Evolutionary conservation across 208 protist species (phyloP), one percentile per base, ranked within the genome.

Genomic region (Acanthamoeba comandoni): DNA sequence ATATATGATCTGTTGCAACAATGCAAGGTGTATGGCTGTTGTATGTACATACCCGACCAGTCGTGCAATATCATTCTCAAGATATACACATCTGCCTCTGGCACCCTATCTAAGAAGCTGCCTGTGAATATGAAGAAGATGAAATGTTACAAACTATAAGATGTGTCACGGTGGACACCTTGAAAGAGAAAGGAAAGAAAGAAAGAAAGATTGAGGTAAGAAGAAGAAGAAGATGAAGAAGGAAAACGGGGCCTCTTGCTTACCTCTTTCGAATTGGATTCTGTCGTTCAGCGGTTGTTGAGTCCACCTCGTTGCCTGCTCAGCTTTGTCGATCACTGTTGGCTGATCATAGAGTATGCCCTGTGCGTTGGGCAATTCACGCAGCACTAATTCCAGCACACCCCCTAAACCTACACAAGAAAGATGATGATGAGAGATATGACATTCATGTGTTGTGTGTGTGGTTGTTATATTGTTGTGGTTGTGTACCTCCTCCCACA

Each of bases 1-100:
- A n/a, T n/a, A n/a, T n/a, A n/a, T n/a, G n/a, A n/a, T n/a, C n/a
- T n/a, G n/a, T n/a, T n/a, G n/a, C n/a, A n/a, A n/a, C n/a, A n/a
- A n/a, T n/a, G n/a, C n/a, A n/a, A n/a, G n/a, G n/a, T n/a, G n/a
- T n/a, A n/a, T n/a, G n/a, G n/a, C n/a, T n/a, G n/a, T n/a, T n/a
- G n/a, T n/a, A n/a, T n/a, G n/a, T n/a, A n/a, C n/a, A 39, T 85
- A 85, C 75, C 75, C 8, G 75, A 43, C 80, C 80, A 89, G n/a
- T 89, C 80, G 60, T 89, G 80, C 15, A 89, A 43, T 39, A 89
- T 89, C 80, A 89, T 89, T 4, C 80, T 12, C 55, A 89, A 53
- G 43, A 89, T 51, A n/a, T 89, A 89, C 31, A 89, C 71, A 48
- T 89, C 80, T 15, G 58, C 80, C 17, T 85, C 58, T 1, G 80